Percentiles rank a stretch among this genome's conserved stretches.
Evolutionary conservation across 2,329 filamentous ascomycete species (phyloP).

Genomic region (Sporothrix sp.): DNA sequence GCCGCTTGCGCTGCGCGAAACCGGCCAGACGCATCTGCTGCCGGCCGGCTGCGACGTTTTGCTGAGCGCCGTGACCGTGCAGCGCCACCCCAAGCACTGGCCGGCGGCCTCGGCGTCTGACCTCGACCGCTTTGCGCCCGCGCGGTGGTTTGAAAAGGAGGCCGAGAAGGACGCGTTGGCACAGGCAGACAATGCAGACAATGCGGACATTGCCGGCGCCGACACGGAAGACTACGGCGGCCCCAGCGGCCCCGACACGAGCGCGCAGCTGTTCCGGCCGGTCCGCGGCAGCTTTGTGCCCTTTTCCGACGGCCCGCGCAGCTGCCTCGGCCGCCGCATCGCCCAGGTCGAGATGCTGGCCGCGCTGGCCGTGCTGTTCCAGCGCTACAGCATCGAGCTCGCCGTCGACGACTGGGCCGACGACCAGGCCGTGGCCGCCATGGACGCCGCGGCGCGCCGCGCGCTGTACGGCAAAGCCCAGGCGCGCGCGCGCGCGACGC

Average conservation of each 20-base stretch:
- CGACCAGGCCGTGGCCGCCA: constrained; percentile 43
- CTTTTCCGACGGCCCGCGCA: constrained; percentile 48
- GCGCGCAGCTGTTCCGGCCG: constrained; percentile 50
- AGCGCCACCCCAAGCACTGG: constrained; percentile 67
- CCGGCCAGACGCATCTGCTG: constrained; percentile 48
- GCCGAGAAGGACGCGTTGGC: constrained; percentile 17
- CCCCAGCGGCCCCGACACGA: constrained; percentile 51
- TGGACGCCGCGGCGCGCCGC: constrained; percentile 37
- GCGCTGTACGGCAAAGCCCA: constrained; percentile 53
- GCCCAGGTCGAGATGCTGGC: constrained; percentile 51
- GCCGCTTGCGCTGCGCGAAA: constrained; percentile 45
- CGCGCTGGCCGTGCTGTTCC: constrained; percentile 44
- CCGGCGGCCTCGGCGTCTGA: constrained; percentile 49
- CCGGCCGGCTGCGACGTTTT: constrained; percentile 48
- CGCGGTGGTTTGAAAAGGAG: constrained; percentile 54
- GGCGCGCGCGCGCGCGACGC: constrained; percentile 38
- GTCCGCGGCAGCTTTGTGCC: constrained; percentile 47
- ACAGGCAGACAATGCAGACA: constrained; percentile 14
- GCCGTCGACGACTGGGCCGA: constrained; percentile 50
- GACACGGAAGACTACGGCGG: constrained; percentile 48
- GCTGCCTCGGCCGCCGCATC: constrained; percentile 48
- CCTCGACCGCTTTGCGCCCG: constrained; percentile 58
- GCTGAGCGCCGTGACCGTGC: constrained; percentile 45
- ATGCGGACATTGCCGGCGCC: constrained; percentile 26
- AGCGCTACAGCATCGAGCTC: constrained; percentile 57